Percentiles rank a stretch among this genome's conserved stretches.
Evolutionary conservation across 352 stramenopile species (phyloP).

Genomic region (Hyaloperonospora arabidopsidis): DNA sequence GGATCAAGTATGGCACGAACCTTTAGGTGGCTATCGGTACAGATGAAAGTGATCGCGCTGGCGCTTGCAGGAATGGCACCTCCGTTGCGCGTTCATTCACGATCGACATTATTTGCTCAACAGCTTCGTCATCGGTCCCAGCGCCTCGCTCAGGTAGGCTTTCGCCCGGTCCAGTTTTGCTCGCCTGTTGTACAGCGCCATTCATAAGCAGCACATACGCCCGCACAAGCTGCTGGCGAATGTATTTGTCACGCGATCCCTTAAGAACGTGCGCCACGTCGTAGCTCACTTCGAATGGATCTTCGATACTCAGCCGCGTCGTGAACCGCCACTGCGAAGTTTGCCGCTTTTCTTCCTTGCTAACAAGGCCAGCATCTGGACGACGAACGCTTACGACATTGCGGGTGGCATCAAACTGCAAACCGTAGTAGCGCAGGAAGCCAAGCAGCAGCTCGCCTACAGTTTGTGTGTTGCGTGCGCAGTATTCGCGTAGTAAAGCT

Average conservation of each 20-base stretch:
- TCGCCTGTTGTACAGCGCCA: constrained; percentile 26
- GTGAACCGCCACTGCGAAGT: constrained; percentile 66
- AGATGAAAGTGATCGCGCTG: constrained; percentile 19
- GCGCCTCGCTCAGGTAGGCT: constrained; percentile 2
- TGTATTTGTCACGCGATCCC: constrained; percentile 76
- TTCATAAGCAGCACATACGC: constrained; percentile 59
- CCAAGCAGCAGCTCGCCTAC: constrained; percentile 61
- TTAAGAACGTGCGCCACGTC: constrained; percentile 96
- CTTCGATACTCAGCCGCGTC: constrained; percentile 90
- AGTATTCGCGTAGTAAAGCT: constrained; percentile 32
- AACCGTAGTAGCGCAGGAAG: constrained; percentile 73
- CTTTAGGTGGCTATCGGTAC: constrained; percentile 15
- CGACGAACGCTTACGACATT: constrained; percentile 66
- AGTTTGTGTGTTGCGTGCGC: constrained; percentile 38
- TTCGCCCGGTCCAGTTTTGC: constrained; percentile 8
- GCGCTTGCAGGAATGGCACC: constrained; percentile 33
- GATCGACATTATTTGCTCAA: constrained; percentile 30
- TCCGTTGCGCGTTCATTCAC: constrained; percentile 38
- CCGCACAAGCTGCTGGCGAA: constrained; percentile 73
- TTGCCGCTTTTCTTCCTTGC: constrained; percentile 70
- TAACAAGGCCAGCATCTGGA: constrained; percentile 40
- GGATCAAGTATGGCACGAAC: constrained; percentile 10
- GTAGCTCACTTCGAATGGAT: constrained; percentile 98
- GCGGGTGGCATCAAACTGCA: constrained; percentile 60
- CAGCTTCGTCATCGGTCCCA: constrained; percentile 7